phyloP scores from a whole-genome alignment of 176 grass and related monocot species.

The Raddia distichophylla region DNA sequence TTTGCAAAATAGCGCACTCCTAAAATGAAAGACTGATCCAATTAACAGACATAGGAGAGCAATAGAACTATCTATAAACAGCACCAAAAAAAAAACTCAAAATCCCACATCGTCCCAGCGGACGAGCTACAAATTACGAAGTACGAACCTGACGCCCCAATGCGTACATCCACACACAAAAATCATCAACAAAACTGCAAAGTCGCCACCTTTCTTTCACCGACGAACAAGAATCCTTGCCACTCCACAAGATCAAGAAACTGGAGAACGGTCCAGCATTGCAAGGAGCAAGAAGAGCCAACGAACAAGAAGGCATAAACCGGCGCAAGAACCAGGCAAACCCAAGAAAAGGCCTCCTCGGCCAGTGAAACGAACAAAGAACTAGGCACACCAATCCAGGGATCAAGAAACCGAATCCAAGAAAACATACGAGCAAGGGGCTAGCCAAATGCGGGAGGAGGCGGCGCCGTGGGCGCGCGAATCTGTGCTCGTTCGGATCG shows the following conservation, averaged over 20 bases:
- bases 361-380: constrained; percentile 12
- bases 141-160: background rate
- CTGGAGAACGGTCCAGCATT: background rate
- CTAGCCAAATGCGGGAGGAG: constrained; percentile 37
- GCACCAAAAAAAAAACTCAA: no score
- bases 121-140: background rate
- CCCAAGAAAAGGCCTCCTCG: background rate
- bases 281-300: background rate
- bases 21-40: background rate
- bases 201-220: constrained; percentile 10
- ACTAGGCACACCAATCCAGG: background rate
- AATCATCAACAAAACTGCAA: constrained; percentile 29
- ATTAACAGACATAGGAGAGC: background rate
- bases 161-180: background rate
- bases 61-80: background rate
- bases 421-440: constrained; percentile 30
- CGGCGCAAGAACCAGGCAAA: background rate
- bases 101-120: background rate
- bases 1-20: background rate
- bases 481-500: constrained; percentile 25
- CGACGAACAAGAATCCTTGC: constrained; percentile 3
- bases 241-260: background rate
- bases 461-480: background rate
- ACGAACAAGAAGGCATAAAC: constrained; percentile 2
- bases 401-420: constrained; percentile 42